These are phyloP conservation scores for Talaromyces sp. DNA, from an alignment of 2,329 filamentous ascomycete genomes.

Conservation along the genomic window DNA sequence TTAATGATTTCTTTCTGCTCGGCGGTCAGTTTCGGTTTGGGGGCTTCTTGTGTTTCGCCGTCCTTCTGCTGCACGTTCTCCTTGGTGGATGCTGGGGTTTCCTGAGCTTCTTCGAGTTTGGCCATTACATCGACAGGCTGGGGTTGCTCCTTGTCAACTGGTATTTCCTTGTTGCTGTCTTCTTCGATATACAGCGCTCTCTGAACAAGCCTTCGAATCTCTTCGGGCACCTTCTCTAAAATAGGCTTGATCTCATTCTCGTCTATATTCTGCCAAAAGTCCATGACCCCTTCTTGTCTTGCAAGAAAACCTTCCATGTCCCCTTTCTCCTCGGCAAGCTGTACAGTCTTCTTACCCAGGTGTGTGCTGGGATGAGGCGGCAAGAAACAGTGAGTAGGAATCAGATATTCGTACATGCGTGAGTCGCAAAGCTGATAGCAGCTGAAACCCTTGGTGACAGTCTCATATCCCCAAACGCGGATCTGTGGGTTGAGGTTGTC, in stretches of 20 bases:
- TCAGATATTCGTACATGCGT: slow-evolving; percentile 93
- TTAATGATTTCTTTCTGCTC: slow-evolving; percentile 52
- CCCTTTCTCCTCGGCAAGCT: slow-evolving; percentile 69
- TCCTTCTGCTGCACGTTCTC: slow-evolving; percentile 12
- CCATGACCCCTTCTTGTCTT: slow-evolving; percentile 71
- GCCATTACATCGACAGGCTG: slow-evolving; percentile 13
- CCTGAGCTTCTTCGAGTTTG: background rate
- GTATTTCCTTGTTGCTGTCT: slow-evolving; percentile 25
- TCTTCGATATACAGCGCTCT: slow-evolving; percentile 40
- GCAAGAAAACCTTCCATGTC: slow-evolving; percentile 65
- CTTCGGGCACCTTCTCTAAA: slow-evolving; percentile 45
- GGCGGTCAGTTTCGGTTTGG: slow-evolving; percentile 22
- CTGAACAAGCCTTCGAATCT: slow-evolving; percentile 39
- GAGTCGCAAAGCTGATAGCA: slow-evolving; percentile 95
- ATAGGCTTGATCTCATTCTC: slow-evolving; percentile 73
- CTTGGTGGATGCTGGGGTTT: background rate
- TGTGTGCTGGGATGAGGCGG: slow-evolving; percentile 88
- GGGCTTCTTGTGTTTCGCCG: background rate
- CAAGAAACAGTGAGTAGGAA: slow-evolving; percentile 87
- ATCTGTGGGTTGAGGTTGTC: slow-evolving; percentile 80
- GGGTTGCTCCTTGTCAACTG: slow-evolving; percentile 20
- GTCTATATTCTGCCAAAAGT: slow-evolving; percentile 81
- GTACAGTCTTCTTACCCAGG: slow-evolving; percentile 76
- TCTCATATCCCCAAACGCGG: slow-evolving; percentile 87
- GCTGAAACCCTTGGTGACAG: slow-evolving; percentile 86